Conservation (phyloP, 1,284 basidiomycete genomes). For the Ganoderma boninense region DNA sequence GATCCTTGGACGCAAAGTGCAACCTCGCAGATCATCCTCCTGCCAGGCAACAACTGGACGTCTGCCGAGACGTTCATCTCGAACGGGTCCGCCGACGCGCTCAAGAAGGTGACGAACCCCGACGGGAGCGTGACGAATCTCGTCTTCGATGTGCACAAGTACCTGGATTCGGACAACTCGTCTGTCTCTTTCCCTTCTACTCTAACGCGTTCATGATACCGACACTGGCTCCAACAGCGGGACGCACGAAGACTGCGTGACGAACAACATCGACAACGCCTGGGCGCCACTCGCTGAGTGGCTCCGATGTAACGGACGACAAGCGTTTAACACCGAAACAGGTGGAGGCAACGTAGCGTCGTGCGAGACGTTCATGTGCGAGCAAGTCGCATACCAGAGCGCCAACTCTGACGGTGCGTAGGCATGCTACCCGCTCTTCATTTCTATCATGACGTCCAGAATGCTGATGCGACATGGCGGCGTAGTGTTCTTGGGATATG, state of each 20-base stretch:
- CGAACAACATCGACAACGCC: slow-evolving; percentile 58
- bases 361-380: slow-evolving; percentile 54
- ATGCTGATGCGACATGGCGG: not conserved
- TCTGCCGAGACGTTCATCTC: slow-evolving; percentile 60
- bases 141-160: slow-evolving; percentile 71
- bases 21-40: slow-evolving; percentile 59
- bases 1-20: slow-evolving; percentile 42
- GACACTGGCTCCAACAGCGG: slow-evolving; percentile 36
- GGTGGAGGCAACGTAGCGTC: slow-evolving; percentile 63
- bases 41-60: slow-evolving; percentile 62
- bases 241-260: slow-evolving; percentile 52
- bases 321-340: slow-evolving; percentile 70
- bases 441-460: not conserved
- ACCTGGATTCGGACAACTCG: slow-evolving; percentile 66
- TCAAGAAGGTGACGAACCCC: slow-evolving; percentile 62
- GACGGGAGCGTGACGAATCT: slow-evolving; percentile 57
- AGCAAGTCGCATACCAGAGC: slow-evolving; percentile 60
- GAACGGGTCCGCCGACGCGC: slow-evolving; percentile 60
- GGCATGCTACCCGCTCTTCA: too few species aligned
- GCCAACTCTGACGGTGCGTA: slow-evolving; percentile 57
- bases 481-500: slow-evolving; percentile 52
- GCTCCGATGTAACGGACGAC: slow-evolving; percentile 59
- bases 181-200: slow-evolving; percentile 43
- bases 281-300: slow-evolving; percentile 59
- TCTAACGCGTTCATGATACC: slow-evolving; percentile 16